phyloP scores from a whole-genome alignment of 441 rosid genomes.

The Francoa sonchifolia region DNA sequence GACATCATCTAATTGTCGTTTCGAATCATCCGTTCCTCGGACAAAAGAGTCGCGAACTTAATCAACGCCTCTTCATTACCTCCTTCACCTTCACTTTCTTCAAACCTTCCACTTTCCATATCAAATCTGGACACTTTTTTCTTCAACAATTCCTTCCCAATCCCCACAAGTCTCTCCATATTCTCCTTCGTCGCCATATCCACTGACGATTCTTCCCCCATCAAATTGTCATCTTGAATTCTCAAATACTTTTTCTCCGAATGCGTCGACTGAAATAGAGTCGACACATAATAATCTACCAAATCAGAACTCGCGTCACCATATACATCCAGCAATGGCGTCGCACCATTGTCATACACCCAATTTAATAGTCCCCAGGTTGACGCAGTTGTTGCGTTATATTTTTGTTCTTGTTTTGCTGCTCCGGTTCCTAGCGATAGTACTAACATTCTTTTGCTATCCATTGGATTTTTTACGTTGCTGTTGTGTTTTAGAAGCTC shows the following conservation, averaged over 20 bases:
- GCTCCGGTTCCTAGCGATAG: slow-evolving; percentile 36
- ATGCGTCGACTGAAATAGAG: background rate
- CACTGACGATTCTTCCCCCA: background rate
- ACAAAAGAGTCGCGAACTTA: too few relatives aligned
- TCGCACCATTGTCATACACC: background rate
- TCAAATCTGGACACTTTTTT: background rate
- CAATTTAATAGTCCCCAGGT: background rate
- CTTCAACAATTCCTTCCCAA: slow-evolving; percentile 1
- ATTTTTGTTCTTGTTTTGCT: slow-evolving; percentile 17
- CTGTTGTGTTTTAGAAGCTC: slow-evolving; percentile 21
- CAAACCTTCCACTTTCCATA: too few relatives aligned
- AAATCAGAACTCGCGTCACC: slow-evolving; percentile 1
- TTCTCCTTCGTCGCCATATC: background rate
- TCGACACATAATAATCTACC: slow-evolving; percentile 1
- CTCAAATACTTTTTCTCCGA: background rate
- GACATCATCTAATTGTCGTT: too few relatives aligned
- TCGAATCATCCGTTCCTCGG: too few relatives aligned
- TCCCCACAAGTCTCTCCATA: background rate
- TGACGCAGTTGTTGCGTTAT: slow-evolving; percentile 4
- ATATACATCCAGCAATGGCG: background rate
- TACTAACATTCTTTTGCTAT: slow-evolving; percentile 23
- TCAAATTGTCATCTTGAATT: background rate
- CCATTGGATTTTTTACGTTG: slow-evolving; percentile 23
- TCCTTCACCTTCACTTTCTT: too few relatives aligned
- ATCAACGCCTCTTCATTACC: too few relatives aligned